phyloP scores from a whole-genome alignment of 2,329 filamentous ascomycete species.

The Fusarium continuum region DNA sequence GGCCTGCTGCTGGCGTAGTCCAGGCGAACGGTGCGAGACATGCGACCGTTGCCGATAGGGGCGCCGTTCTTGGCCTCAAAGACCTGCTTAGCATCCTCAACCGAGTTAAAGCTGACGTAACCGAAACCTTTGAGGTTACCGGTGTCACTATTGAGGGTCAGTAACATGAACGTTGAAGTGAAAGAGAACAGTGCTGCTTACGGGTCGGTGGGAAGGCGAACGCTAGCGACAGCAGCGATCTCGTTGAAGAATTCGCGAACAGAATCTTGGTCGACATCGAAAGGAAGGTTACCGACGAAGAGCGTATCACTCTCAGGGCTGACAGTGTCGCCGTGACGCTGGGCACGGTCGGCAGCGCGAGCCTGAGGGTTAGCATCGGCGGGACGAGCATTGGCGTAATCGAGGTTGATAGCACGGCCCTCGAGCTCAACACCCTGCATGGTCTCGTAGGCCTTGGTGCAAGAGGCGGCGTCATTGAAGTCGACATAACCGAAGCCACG shows the following conservation, averaged over 20 bases:
- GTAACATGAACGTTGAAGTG: background rate
- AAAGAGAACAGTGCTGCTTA: constrained; percentile 51
- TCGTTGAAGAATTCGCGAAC: constrained; percentile 79
- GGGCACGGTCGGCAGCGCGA: constrained; percentile 71
- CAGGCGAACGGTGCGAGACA: constrained; percentile 79
- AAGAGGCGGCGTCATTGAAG: constrained; percentile 74
- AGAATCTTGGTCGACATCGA: constrained; percentile 80
- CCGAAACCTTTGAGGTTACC: constrained; percentile 92
- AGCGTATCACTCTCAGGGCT: constrained; percentile 86
- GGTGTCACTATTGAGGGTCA: constrained; percentile 65
- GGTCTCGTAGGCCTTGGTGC: constrained; percentile 75
- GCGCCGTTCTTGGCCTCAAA: constrained; percentile 75
- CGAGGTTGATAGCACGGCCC: constrained; percentile 78
- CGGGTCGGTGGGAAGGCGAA: constrained; percentile 88
- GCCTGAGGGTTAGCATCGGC: constrained; percentile 61
- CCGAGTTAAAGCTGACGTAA: constrained; percentile 83
- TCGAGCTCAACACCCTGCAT: constrained; percentile 81
- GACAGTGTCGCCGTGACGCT: constrained; percentile 79
- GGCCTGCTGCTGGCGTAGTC: constrained; percentile 80
- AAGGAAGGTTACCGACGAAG: constrained; percentile 91
- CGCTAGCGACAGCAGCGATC: constrained; percentile 75
- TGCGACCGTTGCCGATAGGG: constrained; percentile 69
- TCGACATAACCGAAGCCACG: constrained; percentile 96
- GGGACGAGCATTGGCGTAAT: constrained; percentile 76
- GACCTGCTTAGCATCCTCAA: constrained; percentile 84